Base-by-base conservation (phyloP, 1,284 basidiomycete species). In the Pascua sp. region DNA sequence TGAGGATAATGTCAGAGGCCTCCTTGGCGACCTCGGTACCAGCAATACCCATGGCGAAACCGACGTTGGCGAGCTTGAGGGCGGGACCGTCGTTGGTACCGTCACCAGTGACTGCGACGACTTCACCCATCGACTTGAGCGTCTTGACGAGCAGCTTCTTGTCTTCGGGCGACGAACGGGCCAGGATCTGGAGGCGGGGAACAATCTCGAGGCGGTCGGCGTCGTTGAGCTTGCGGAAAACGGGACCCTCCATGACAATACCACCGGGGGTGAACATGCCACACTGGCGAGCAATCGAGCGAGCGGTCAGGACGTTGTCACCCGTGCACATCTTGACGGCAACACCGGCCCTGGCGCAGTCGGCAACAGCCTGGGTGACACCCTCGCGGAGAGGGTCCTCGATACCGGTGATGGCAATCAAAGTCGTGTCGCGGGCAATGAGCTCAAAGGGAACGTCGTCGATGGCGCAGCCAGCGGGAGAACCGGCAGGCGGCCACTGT, bases 11-110 rank as follows among this genome's bases (percentile, higher is more conserved):
- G 72, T 98, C 96, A 10, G 93, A 97, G 2, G 96, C 96, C 77
- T 98, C 94, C 79, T 98, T 98, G 52, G 96, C 96, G 18, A 98
- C 93, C 74, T 99, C 96, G 2, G 96, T 98, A 42, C 96, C 96
- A 54, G 94, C 87, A 66, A 99, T 92, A 73, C 96, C 96, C 96
- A 99, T 99, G 13, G 91, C 91, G 79, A 95, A 96, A 43, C 92
- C 92, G 46, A 96, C 91, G 65, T 95, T 83, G 38, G 92, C 91
- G 4, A 90, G 89, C 81, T 96, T 98, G 67, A 98, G 84, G 11
- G 95, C 94, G 42, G 95, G 94, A 0, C 92, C 95, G 71, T 98
- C 95, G 75, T 98, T 98, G 37, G 94, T 97, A 66, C 96, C 95
- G 69, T 98, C 96, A 60, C 96, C 96, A 32, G 96, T 98, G 47